Percentiles rank a stretch among this genome's conserved stretches.
These are phyloP conservation scores for Vanrija sp. DNA, from an alignment of 1,284 basidiomycete species.

Conservation along the genomic window DNA sequence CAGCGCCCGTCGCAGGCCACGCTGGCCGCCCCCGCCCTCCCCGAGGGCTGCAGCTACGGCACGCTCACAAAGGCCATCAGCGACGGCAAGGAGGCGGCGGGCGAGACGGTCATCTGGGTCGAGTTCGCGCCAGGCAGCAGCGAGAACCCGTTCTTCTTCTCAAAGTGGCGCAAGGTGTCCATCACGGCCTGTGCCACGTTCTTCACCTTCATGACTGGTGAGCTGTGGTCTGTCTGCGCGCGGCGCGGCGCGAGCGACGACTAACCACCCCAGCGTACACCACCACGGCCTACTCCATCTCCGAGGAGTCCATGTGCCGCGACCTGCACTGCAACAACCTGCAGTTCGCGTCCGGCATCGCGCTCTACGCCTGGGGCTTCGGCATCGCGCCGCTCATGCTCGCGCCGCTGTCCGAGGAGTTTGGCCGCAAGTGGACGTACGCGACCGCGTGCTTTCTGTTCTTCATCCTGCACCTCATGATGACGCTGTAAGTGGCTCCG, in stretches of 20 bases:
- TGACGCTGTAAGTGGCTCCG: conserved; percentile 57
- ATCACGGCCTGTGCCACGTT: conserved; percentile 61
- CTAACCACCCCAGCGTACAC: conserved; percentile 52
- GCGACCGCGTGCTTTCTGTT: conserved; percentile 58
- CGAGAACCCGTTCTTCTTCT: conserved; percentile 59
- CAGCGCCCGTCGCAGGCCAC: too few relatives aligned
- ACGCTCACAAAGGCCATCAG: background rate
- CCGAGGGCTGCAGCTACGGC: conserved; percentile 11
- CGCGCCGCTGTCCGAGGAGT: conserved; percentile 72
- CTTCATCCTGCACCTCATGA: conserved; percentile 58
- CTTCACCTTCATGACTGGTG: conserved; percentile 58
- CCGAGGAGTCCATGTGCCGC: conserved; percentile 61
- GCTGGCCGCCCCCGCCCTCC: conserved; percentile 1
- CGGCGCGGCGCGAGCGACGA: background rate
- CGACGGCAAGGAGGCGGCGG: background rate
- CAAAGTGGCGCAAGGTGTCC: conserved; percentile 55
- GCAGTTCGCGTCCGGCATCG: conserved; percentile 61
- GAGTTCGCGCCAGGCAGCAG: conserved; percentile 57
- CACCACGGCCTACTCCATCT: conserved; percentile 58
- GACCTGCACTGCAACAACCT: conserved; percentile 61
- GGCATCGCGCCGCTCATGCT: conserved; percentile 65
- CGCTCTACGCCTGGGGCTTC: conserved; percentile 63
- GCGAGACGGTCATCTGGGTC: conserved; percentile 51
- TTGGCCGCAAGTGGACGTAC: conserved; percentile 68
- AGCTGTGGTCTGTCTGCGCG: background rate